Evolutionary conservation across 805 yeast genomes (phyloP).

Genomic region (Helenozyma rhizophorensis): DNA sequence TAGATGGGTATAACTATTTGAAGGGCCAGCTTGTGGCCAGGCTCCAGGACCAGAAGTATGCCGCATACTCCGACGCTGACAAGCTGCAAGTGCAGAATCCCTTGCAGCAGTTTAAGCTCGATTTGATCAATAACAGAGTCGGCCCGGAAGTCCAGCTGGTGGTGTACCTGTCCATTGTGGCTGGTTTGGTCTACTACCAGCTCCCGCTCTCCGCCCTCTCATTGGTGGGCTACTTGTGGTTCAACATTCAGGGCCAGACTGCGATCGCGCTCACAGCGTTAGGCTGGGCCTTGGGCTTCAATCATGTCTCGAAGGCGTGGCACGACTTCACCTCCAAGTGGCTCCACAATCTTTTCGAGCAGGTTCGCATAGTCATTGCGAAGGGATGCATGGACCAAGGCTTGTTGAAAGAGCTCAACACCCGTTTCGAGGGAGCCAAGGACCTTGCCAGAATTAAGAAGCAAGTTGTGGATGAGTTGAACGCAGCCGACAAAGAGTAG

Average conservation of each 20-base stretch:
- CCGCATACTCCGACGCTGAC: conserved; percentile 12
- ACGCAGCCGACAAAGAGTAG: conserved; percentile 3
- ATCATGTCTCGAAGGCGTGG: conserved; percentile 37
- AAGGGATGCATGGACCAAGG: conserved; percentile 36
- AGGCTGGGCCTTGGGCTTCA: conserved; percentile 41
- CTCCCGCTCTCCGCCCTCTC: conserved; percentile 33
- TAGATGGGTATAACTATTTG: conserved; percentile 33
- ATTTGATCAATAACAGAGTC: conserved; percentile 25
- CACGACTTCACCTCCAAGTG: conserved; percentile 24
- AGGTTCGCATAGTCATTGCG: conserved; percentile 27
- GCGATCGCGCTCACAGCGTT: conserved; percentile 30
- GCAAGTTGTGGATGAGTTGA: conserved; percentile 12
- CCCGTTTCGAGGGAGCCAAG: conserved; percentile 20
- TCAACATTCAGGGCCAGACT: conserved; percentile 29
- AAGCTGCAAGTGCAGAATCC: conserved; percentile 22
- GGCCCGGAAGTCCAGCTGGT: conserved; percentile 34
- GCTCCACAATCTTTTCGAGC: conserved; percentile 29
- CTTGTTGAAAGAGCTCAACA: conserved; percentile 28
- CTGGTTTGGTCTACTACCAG: conserved; percentile 34
- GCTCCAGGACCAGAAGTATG: conserved; percentile 24
- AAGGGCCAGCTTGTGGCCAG: conserved; percentile 34
- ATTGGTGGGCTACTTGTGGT: conserved; percentile 26
- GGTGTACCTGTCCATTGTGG: conserved; percentile 24
- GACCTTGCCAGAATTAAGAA: conserved; percentile 11
- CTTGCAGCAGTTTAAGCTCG: conserved; percentile 24